Evolutionary conservation across 2,329 filamentous ascomycete genomes (phyloP), one percentile per base, ranked within the genome.

Genomic region (Fusarium sulawesiense): DNA sequence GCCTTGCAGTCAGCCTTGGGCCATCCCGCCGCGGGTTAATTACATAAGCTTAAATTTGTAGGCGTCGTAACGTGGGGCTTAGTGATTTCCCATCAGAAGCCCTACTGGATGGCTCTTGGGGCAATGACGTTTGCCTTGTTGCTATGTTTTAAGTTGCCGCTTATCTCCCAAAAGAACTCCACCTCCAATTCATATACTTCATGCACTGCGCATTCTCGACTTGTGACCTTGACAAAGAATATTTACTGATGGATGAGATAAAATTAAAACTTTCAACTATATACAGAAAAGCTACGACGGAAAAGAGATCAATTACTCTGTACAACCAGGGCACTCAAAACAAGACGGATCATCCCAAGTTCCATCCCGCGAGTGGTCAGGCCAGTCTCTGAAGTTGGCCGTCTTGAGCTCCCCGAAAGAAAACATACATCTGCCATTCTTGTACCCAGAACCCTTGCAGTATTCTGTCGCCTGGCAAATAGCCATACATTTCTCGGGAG

Each of bases 351-450:
- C 57, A 23, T 40, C 55, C 57, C 57, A 60, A 1, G 23, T 60
- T 10, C 57, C 51, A 27, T 57, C 57, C 25, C 10, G 37, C 4
- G 57, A 60, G 5, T 60, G 25, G 32, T 60, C 57, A 42, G 57
- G 57, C 51, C 57, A 60, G 1, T 41, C 57, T 6, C 51, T 60
- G 9, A 57, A 60, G 10, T 29, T 55, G 0, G 16, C 57, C 1
- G 34, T 45, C 42, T 47, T 57, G 2, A 60, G 57, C 51, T 57
- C 51, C 1, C 42, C 34, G 4, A 60, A 60, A 13, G 57, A 60
- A 25, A 60, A 60, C 57, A 60, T 57, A 27, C 57, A 60, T 30
- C 51, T 21, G 3, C 29, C 51, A n/a, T 60, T 20, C 57, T 60
- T 60, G 7, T 60, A 60, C 5, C 57, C 57, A 25, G 57, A 60